These are phyloP conservation scores for Phytophthora citricola DNA, from an alignment of 352 stramenopile species.

Conservation along the genomic window DNA sequence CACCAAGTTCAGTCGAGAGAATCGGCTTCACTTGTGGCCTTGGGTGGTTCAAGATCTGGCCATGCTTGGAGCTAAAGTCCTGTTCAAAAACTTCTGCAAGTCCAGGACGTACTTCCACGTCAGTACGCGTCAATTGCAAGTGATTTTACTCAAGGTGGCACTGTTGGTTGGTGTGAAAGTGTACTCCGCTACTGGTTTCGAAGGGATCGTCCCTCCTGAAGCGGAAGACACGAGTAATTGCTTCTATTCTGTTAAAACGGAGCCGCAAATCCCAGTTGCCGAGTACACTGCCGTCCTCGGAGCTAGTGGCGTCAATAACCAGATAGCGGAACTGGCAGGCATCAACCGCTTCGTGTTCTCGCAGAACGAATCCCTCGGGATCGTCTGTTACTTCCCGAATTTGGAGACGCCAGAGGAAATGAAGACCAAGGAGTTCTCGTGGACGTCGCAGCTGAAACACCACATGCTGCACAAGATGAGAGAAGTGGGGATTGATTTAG, in stretches of 20 bases:
- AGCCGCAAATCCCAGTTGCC: conserved; percentile 67
- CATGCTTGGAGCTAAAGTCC: conserved; percentile 69
- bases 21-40: conserved; percentile 82
- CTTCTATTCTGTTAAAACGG: conserved; percentile 68
- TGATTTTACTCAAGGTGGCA: conserved; percentile 80
- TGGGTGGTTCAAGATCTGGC: conserved; percentile 83
- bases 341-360: conserved; percentile 82
- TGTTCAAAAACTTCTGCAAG: conserved; percentile 75
- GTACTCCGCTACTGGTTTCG: conserved; percentile 56
- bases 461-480: conserved; percentile 72
- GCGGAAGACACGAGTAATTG: conserved; percentile 35
- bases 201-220: conserved; percentile 41
- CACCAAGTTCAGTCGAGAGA: conserved; percentile 76
- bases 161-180: conserved; percentile 69
- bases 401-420: conserved; percentile 64
- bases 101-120: conserved; percentile 83
- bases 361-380: conserved; percentile 72
- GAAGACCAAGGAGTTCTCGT: conserved; percentile 74
- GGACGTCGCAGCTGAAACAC: conserved; percentile 79
- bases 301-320: conserved; percentile 65
- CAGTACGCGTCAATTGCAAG: conserved; percentile 79
- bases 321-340: conserved; percentile 48
- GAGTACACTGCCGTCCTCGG: conserved; percentile 69
- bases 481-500: conserved; percentile 62
- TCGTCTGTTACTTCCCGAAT: conserved; percentile 85